Evolutionary conservation across 331 rosid genomes (phyloP).

Genomic region (Telfairia occidentalis): DNA sequence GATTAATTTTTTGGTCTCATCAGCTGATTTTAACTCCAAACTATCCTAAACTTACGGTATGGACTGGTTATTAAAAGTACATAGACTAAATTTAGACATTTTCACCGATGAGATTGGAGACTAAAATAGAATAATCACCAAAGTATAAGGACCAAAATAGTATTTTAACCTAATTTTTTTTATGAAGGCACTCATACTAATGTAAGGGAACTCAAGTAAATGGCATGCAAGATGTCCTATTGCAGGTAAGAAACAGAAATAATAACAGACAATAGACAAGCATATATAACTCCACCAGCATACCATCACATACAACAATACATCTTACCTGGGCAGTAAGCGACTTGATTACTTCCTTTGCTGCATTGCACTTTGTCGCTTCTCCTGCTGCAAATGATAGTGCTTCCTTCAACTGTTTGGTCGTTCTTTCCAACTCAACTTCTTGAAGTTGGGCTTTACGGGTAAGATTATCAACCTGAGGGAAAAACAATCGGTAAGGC

Average conservation of each 20-base stretch:
- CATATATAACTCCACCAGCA: background rate
- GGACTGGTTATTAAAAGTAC: too few species aligned
- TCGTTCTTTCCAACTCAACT: constrained; percentile 78
- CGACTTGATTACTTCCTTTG: constrained; percentile 96
- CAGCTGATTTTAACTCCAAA: too few species aligned
- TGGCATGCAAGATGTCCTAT: background rate
- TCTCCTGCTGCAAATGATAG: constrained; percentile 82
- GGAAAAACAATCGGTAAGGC: constrained; percentile 15
- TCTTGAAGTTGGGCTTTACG: constrained; percentile 85
- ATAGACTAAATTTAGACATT: too few species aligned
- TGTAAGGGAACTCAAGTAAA: background rate
- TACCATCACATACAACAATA: constrained; percentile 4
- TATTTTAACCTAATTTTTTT: too few species aligned
- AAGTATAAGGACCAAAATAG: too few species aligned
- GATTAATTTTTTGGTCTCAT: too few species aligned
- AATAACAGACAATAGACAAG: background rate
- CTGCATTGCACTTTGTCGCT: constrained; percentile 84
- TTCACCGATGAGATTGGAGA: too few species aligned
- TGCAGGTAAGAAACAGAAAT: background rate
- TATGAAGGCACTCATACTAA: background rate
- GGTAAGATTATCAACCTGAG: constrained; percentile 80
- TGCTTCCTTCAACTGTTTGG: constrained; percentile 92
- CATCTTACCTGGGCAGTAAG: constrained; percentile 89
- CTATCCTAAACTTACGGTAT: too few species aligned
- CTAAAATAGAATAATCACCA: too few species aligned